Base-by-base conservation (phyloP, 148 eudicot genomes). In the Limonium bicolor region DNA sequence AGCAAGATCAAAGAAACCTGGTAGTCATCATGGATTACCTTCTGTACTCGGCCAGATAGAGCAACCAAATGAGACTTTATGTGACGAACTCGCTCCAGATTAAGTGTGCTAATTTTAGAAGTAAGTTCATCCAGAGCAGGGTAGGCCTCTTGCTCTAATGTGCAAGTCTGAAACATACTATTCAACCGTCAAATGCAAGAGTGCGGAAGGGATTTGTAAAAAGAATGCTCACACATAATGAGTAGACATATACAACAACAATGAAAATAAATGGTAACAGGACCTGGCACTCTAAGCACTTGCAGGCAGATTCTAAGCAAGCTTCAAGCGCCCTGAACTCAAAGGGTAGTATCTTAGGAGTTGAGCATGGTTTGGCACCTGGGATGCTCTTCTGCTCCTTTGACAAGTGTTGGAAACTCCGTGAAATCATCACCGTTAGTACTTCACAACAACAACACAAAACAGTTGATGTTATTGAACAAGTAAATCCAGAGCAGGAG, bases 1-100 rank as follows among this genome's bases (percentile, higher is more conserved):
- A n/a, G n/a, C n/a, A n/a, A n/a, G n/a, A n/a, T n/a, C n/a, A n/a
- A n/a, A n/a, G n/a, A n/a, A n/a, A n/a, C n/a, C n/a, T n/a, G n/a
- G n/a, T n/a, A n/a, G n/a, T n/a, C n/a, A n/a, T n/a, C n/a, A n/a
- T n/a, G n/a, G n/a, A n/a, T 30, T 56, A 76, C 83, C 83, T 72
- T 76, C 33, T 76, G 83, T 7, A 76, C 83, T 21, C 83, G 78
- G 32, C 76, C 83, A 20, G 75, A 67, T 41, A 76, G 54, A 18
- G 70, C 68, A 28, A 76, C 78, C 50, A 76, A 56, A 19, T 73
- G 72, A 28, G 75, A 72, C 58, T 76, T 76, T 36, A 76, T 76
- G 49, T 76, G 83, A 30, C 83, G 57, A 9, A 72, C 78, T 28
- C 70, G 83, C 34, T 76, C 83, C n/a, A 76, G 67, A 41, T 72